Percentiles rank a stretch among this genome's conserved stretches.
phyloP scores from a whole-genome alignment of 2,329 filamentous ascomycete genomes.

The Penicillium sp. region DNA sequence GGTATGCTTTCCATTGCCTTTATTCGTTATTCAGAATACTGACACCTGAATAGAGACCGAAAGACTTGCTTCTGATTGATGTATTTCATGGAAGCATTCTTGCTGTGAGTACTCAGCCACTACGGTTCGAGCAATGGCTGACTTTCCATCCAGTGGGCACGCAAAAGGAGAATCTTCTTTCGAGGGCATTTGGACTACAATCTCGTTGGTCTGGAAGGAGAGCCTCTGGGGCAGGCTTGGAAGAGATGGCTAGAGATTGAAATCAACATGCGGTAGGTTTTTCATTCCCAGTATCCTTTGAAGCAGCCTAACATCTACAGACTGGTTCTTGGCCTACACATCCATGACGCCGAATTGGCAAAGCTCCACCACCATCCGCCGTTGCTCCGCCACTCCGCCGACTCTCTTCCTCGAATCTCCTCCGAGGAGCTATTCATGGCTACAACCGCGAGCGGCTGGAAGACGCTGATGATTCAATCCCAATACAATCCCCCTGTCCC shows the following conservation, averaged over 20 bases:
- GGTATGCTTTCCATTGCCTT: neutral
- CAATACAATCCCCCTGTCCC: neutral
- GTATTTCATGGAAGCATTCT: constrained; percentile 13
- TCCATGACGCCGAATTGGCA: constrained; percentile 14
- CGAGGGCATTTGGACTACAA: neutral
- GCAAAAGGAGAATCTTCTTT: neutral
- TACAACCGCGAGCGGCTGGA: constrained; percentile 1
- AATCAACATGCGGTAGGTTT: constrained; percentile 3
- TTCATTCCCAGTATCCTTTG: neutral
- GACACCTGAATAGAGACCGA: constrained; percentile 6
- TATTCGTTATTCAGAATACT: neutral
- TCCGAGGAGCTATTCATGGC: constrained; percentile 12
- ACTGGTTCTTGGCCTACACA: constrained; percentile 8
- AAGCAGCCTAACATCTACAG: neutral
- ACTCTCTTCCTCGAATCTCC: constrained; percentile 9
- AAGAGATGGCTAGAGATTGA: constrained; percentile 6
- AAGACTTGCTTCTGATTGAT: constrained; percentile 12
- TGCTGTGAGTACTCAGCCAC: constrained; percentile 6
- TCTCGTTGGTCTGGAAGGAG: neutral
- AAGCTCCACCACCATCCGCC: constrained; percentile 11
- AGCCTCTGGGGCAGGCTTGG: constrained; percentile 3
- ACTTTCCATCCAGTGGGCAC: neutral
- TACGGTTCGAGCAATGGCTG: neutral
- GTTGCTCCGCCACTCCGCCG: constrained; percentile 9
- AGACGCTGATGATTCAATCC: neutral